These are phyloP conservation scores for Brettanomyces custersianus DNA, from an alignment of 805 yeast genomes.

Conservation along the genomic window DNA sequence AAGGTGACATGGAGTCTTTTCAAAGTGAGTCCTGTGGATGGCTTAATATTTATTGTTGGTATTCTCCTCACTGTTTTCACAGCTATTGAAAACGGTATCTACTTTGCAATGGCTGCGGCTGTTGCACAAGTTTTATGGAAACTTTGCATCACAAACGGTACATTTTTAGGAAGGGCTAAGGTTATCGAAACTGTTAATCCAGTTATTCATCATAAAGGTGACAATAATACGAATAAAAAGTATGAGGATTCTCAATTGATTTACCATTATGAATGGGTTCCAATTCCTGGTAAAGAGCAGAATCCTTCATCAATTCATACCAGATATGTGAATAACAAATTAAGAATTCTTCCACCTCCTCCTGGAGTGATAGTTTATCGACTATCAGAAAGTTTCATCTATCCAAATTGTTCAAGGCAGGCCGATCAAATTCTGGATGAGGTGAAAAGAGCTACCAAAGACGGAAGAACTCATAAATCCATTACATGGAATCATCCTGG, in stretches of 20 bases:
- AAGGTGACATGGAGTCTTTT: conserved; percentile 61
- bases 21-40: conserved; percentile 67
- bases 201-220: conserved; percentile 21
- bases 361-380: conserved; percentile 85
- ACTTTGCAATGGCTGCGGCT: conserved; percentile 83
- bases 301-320: conserved; percentile 24
- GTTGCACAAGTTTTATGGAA: conserved; percentile 65
- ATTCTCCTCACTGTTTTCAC: conserved; percentile 69
- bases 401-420: conserved; percentile 72
- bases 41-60: conserved; percentile 61
- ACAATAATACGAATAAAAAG: not conserved
- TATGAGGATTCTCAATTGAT: conserved; percentile 2
- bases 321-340: conserved; percentile 38
- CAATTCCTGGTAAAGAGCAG: conserved; percentile 31
- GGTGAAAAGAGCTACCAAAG: conserved; percentile 49
- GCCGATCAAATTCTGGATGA: conserved; percentile 61
- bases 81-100: conserved; percentile 80
- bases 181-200: conserved; percentile 69
- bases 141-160: conserved; percentile 72
- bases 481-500: conserved; percentile 92
- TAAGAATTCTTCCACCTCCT: conserved; percentile 69
- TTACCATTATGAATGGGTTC: conserved; percentile 50
- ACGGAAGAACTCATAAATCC: conserved; percentile 40
- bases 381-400: conserved; percentile 72
- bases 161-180: conserved; percentile 70